These are phyloP conservation scores for Areca catechu DNA, from an alignment of 176 grass and related monocot genomes.

Conservation along the genomic window DNA sequence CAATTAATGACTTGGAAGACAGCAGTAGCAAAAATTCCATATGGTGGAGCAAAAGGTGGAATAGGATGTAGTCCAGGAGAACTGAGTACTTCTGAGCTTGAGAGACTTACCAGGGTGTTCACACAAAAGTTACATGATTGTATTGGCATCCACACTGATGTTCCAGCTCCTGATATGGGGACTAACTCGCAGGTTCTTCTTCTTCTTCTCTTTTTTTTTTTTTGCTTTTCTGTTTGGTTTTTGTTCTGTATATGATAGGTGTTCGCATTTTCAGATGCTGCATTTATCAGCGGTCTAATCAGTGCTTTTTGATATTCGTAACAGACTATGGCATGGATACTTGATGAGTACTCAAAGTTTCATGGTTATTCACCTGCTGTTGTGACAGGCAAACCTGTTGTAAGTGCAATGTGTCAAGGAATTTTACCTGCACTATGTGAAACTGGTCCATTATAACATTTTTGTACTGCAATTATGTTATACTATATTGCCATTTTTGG, in stretches of 20 bases:
- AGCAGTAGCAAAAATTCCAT: slow-evolving; percentile 84
- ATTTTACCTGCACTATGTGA: not conserved
- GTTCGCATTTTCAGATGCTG: no score
- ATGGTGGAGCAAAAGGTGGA: slow-evolving; percentile 92
- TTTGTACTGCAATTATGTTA: not conserved
- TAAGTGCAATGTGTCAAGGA: slow-evolving; percentile 22
- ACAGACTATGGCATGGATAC: slow-evolving; percentile 94
- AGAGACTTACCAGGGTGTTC: slow-evolving; percentile 81
- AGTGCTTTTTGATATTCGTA: slow-evolving; percentile 2
- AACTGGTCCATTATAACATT: not conserved
- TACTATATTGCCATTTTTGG: not conserved
- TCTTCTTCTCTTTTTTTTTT: not conserved
- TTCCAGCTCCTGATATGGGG: slow-evolving; percentile 95
- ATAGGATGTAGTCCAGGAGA: slow-evolving; percentile 81
- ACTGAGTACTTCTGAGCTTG: slow-evolving; percentile 67
- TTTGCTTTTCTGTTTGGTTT: not conserved
- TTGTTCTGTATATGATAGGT: no score
- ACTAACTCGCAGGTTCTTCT: slow-evolving; percentile 67
- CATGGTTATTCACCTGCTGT: slow-evolving; percentile 91
- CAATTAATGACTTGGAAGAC: slow-evolving; percentile 98
- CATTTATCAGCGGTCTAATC: no score
- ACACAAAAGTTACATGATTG: slow-evolving; percentile 96
- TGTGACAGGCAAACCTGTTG: slow-evolving; percentile 95
- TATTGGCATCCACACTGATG: slow-evolving; percentile 84
- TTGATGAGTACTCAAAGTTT: slow-evolving; percentile 93